Conservation (phyloP, 2,329 filamentous ascomycete species). For the Teratosphaeria viscida region DNA sequence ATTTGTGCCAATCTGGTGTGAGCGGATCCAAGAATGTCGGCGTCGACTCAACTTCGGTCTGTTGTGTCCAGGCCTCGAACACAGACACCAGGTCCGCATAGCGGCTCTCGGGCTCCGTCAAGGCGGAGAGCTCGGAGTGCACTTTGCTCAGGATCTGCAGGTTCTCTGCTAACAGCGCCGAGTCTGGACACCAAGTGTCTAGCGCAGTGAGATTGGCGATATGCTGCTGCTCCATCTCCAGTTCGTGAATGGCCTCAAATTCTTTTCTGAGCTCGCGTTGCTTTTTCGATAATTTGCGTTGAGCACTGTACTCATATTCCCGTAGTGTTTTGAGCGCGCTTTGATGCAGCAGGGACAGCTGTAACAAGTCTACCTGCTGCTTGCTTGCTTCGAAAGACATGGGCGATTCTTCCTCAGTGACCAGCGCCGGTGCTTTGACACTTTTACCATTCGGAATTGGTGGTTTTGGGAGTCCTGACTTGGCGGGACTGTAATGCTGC, state of each 20-base stretch:
- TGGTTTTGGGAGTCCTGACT: conserved; percentile 51
- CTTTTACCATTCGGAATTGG: conserved; percentile 45
- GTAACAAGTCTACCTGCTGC: conserved; percentile 52
- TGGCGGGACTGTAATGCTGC: conserved; percentile 58
- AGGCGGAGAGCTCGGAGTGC: conserved; percentile 46
- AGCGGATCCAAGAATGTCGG: conserved; percentile 44
- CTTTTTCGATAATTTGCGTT: conserved; percentile 19
- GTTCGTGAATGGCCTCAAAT: conserved; percentile 25
- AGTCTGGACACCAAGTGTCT: conserved; percentile 38
- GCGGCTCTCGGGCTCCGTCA: conserved; percentile 47
- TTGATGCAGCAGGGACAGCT: conserved; percentile 54
- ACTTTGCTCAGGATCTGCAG: conserved; percentile 49
- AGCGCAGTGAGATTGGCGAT: conserved; percentile 44
- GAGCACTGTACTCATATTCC: conserved; percentile 50
- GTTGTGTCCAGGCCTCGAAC: conserved; percentile 50
- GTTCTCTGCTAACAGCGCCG: conserved; percentile 41
- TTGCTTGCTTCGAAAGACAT: conserved; percentile 16
- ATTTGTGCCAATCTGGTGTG: conserved; percentile 49
- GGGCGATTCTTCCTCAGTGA: conserved; percentile 32
- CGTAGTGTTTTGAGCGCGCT: conserved; percentile 36
- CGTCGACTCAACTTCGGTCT: conserved; percentile 20
- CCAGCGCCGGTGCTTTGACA: conserved; percentile 39
- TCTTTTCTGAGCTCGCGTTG: conserved; percentile 21
- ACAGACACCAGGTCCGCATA: conserved; percentile 45
- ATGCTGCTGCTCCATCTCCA: conserved; percentile 29